Percentiles rank a stretch among this genome's conserved stretches.
Evolutionary conservation across 495 filamentous ascomycete species (phyloP).

Genomic region (Penicillium steckii): DNA sequence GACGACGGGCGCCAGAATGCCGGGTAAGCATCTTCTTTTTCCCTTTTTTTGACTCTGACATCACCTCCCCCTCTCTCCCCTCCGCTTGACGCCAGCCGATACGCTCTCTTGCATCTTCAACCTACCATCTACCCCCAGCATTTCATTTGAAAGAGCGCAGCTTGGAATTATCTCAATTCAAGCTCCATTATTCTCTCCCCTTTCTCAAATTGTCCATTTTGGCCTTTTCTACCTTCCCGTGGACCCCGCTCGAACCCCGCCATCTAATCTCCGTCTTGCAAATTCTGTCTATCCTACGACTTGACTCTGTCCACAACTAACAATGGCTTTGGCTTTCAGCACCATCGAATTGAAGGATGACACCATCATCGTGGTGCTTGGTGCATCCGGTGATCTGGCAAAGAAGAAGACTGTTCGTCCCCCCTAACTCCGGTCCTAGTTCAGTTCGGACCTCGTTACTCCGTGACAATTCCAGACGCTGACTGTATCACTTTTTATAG

Average conservation of each 20-base stretch:
- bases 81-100: conserved; percentile 19
- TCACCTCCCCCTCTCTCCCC: conserved; percentile 43
- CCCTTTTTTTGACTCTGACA: conserved; percentile 41
- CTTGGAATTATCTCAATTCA: neutral
- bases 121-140: conserved; percentile 5
- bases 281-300: conserved; percentile 14
- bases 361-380: conserved; percentile 95
- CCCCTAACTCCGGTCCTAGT: conserved; percentile 4
- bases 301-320: conserved; percentile 14
- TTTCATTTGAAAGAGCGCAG: neutral
- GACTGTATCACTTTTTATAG: conserved; percentile 49
- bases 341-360: conserved; percentile 96
- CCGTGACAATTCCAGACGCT: conserved; percentile 16
- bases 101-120: conserved; percentile 18
- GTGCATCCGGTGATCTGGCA: conserved; percentile 94
- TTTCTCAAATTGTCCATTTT: neutral
- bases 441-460: conserved; percentile 14
- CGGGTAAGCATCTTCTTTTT: conserved; percentile 58
- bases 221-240: conserved; percentile 1
- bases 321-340: conserved; percentile 46
- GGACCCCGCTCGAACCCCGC: conserved; percentile 18
- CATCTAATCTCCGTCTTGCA: conserved; percentile 13
- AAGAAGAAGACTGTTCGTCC: conserved; percentile 97
- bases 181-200: neutral
- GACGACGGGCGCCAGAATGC: conserved; percentile 58